phyloP scores from a whole-genome alignment of 441 rosid genomes.

The Brassica hybrid region DNA sequence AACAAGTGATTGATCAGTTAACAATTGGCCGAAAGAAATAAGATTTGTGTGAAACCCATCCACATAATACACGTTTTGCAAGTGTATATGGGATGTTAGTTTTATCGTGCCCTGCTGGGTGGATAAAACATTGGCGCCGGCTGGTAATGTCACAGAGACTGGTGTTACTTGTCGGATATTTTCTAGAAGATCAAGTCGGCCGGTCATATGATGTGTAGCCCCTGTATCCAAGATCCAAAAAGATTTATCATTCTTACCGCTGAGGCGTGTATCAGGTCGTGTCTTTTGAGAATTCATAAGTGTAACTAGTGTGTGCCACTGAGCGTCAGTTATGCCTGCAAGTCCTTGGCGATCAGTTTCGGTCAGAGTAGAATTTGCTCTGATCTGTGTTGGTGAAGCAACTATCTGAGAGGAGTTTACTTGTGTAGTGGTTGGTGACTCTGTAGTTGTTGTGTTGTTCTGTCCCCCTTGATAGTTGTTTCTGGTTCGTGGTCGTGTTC shows the following conservation, averaged over 20 bases:
- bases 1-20: not conserved
- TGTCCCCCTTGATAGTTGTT: not conserved
- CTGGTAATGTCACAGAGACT: not conserved
- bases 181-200: not conserved
- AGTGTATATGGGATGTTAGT: not conserved
- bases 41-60: not conserved
- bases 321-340: too few relatives aligned
- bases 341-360: too few relatives aligned
- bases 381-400: too few relatives aligned
- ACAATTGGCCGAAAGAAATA: not conserved
- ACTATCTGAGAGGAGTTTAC: too few relatives aligned
- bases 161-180: not conserved
- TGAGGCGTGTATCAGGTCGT: not conserved
- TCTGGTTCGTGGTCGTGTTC: not conserved
- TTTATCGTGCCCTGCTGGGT: not conserved
- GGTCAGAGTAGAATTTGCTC: too few relatives aligned
- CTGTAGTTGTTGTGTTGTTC: not conserved
- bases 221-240: not conserved
- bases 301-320: too few relatives aligned
- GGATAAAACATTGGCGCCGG: not conserved
- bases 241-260: not conserved
- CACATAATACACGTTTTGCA: not conserved
- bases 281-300: too few relatives aligned
- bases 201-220: not conserved
- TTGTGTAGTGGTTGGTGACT: not conserved